Base-by-base conservation (phyloP, 139 green algal species). In the Edaphochlamys debaryana region DNA sequence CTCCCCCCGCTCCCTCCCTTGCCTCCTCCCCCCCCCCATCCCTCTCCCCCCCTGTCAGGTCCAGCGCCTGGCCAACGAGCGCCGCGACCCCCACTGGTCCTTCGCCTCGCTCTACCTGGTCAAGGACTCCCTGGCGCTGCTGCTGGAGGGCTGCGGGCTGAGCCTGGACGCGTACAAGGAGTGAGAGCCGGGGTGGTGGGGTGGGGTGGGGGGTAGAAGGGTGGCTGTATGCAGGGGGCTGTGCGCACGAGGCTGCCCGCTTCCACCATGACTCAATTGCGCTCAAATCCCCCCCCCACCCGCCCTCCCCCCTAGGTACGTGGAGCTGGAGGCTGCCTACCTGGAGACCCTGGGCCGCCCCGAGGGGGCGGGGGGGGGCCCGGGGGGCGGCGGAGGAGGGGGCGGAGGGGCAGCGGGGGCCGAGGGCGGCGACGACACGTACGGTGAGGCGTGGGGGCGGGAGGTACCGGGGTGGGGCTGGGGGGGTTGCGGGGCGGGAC, bases 241-340 rank as follows among this genome's bases (percentile, higher is more conserved):
- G 25, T 7, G 58, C 34, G n/a, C n/a, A n/a, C n/a, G n/a, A n/a
- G n/a, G n/a, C n/a, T n/a, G n/a, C n/a, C n/a, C n/a, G n/a, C n/a
- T n/a, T n/a, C n/a, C n/a, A n/a, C n/a, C n/a, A n/a, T n/a, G n/a
- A n/a, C n/a, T n/a, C n/a, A n/a, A n/a, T n/a, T n/a, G n/a, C n/a
- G n/a, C n/a, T n/a, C n/a, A n/a, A n/a, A n/a, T n/a, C n/a, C n/a
- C n/a, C n/a, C n/a, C n/a, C n/a, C n/a, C n/a, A 11, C 32, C 11
- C 63, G 13, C 13, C 63, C 32, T 41, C 32, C 23, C 22, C n/a
- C 74, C 20, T 32, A 82, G 76, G 76, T 96, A 97, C 64, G 88
- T 92, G 25, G 95, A 98, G 89, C 87, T 98, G 62, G 95, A 98
- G 91, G 90, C 92, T 1, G 87, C 72, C 23, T 98, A 95, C 79